A percentile compares a stretch with the other conserved stretches of the same genome.
These are phyloP conservation scores for Mycena vitilis DNA, from an alignment of 768 basidiomycete genomes.

Conservation along the genomic window DNA sequence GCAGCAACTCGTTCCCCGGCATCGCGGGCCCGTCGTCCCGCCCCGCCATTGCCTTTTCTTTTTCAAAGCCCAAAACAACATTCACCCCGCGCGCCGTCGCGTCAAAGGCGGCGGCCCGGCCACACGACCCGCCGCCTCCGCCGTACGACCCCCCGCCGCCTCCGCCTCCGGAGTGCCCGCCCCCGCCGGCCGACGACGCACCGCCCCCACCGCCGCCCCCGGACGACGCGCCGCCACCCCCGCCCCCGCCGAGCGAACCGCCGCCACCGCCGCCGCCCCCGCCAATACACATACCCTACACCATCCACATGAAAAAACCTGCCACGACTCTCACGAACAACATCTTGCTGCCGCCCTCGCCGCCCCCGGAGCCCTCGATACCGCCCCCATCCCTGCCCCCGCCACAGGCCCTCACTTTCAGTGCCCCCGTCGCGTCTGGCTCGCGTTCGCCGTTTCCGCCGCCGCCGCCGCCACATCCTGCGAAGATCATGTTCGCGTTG, in stretches of 20 bases:
- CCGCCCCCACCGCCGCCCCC: slow-evolving; percentile 39
- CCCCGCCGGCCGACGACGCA: slow-evolving; percentile 43
- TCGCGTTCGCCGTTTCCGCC: slow-evolving; percentile 47
- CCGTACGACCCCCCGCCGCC: slow-evolving; percentile 35
- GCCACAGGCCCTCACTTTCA: not conserved
- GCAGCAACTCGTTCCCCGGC: slow-evolving; percentile 20
- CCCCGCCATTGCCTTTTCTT: slow-evolving; percentile 44
- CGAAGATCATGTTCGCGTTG: not conserved
- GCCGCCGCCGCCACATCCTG: slow-evolving; percentile 22
- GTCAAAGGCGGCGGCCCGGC: slow-evolving; percentile 23
- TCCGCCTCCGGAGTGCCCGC: slow-evolving; percentile 47
- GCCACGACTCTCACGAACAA: not conserved
- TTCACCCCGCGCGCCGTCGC: slow-evolving; percentile 34
- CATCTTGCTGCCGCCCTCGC: slow-evolving; percentile 35
- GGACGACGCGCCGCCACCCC: slow-evolving; percentile 41
- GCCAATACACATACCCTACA: slow-evolving; percentile 30
- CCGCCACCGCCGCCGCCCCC: slow-evolving; percentile 44
- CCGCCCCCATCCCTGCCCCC: slow-evolving; percentile 45
- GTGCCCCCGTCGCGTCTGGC: slow-evolving; percentile 12
- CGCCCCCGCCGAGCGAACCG: slow-evolving; percentile 50
- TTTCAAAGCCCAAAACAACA: slow-evolving; percentile 40
- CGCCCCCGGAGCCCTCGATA: slow-evolving; percentile 40
- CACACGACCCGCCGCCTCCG: slow-evolving; percentile 34
- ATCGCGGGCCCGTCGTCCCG: slow-evolving; percentile 44
- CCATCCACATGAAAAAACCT: slow-evolving; percentile 32